Percentiles rank a stretch among this genome's conserved stretches.
These are phyloP conservation scores for Cucurbitaria berberidis DNA, from an alignment of 2,329 filamentous ascomycete species.

Conservation along the genomic window DNA sequence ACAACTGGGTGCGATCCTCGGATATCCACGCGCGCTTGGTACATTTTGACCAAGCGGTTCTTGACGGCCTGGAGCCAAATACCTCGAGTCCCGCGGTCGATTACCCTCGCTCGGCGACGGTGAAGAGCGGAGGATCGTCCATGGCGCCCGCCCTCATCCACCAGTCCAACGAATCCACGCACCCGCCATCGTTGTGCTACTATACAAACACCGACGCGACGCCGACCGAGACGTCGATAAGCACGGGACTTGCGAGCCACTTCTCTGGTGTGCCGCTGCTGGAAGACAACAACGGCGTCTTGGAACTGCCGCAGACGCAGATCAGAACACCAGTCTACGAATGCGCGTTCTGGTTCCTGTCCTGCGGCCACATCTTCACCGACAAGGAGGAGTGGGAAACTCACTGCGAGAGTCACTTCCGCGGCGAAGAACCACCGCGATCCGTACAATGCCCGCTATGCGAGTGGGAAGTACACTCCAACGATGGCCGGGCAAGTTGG, in stretches of 20 bases:
- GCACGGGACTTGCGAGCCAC: constrained; percentile 30
- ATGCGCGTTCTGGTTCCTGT: constrained; percentile 45
- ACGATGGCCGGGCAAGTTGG: constrained; percentile 31
- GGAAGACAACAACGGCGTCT: constrained; percentile 37
- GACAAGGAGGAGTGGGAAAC: constrained; percentile 35
- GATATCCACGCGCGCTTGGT: constrained; percentile 38
- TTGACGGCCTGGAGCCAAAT: constrained; percentile 19
- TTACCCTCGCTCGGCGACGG: constrained; percentile 18
- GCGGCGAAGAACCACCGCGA: constrained; percentile 39
- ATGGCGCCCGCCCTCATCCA: constrained; percentile 43
- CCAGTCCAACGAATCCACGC: constrained; percentile 27
- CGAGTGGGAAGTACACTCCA: constrained; percentile 25
- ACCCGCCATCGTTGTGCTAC: constrained; percentile 33
- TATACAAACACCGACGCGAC: constrained; percentile 29
- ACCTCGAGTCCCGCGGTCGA: constrained; percentile 13
- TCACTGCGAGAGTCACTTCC: constrained; percentile 44
- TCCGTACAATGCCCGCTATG: constrained; percentile 42
- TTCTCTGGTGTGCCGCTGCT: constrained; percentile 31
- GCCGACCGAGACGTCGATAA: constrained; percentile 35
- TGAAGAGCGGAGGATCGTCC: constrained; percentile 28
- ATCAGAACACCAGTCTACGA: constrained; percentile 27
- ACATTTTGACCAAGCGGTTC: constrained; percentile 17
- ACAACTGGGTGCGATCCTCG: constrained; percentile 32
- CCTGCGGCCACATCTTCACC: constrained; percentile 30
- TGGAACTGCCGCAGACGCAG: constrained; percentile 21